These are phyloP conservation scores for Leccinum boreale DNA, from an alignment of 768 basidiomycete species.

Conservation along the genomic window DNA sequence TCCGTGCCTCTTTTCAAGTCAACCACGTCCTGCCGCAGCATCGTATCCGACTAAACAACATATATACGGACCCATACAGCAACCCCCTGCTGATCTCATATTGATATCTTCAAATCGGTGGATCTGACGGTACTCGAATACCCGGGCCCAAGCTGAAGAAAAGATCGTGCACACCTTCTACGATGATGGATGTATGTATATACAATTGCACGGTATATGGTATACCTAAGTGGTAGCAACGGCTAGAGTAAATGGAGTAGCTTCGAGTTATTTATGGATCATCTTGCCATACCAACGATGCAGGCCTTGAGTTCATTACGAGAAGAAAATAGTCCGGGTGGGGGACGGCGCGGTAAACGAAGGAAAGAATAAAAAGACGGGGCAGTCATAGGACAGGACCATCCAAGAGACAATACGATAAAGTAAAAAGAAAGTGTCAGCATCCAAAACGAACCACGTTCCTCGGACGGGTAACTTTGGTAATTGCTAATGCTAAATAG, in stretches of 20 bases:
- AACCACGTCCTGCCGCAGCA: not conserved
- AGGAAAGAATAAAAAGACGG: not conserved
- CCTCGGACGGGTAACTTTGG: conserved; percentile 8
- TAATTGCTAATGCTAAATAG: conserved; percentile 9
- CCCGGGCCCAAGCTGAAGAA: not conserved
- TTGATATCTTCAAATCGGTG: not conserved
- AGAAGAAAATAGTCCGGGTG: not conserved
- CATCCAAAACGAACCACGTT: conserved; percentile 10
- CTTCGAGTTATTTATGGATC: not conserved
- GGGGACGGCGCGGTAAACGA: not conserved
- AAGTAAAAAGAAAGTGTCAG: conserved; percentile 7
- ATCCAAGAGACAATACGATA: conserved; percentile 8
- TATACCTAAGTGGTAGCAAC: not conserved
- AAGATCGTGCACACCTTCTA: not conserved
- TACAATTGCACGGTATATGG: not conserved
- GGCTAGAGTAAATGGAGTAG: not conserved
- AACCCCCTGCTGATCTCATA: not conserved
- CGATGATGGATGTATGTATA: not conserved
- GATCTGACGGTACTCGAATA: too few relatives aligned
- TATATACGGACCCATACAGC: not conserved
- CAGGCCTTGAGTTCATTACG: not conserved
- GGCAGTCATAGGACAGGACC: conserved; percentile 1
- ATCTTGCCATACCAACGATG: not conserved
- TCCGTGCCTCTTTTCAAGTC: too few relatives aligned
- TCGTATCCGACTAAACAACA: not conserved